Conservation (phyloP, 129 eudicot genomes). For the Lactuca sativa region DNA sequence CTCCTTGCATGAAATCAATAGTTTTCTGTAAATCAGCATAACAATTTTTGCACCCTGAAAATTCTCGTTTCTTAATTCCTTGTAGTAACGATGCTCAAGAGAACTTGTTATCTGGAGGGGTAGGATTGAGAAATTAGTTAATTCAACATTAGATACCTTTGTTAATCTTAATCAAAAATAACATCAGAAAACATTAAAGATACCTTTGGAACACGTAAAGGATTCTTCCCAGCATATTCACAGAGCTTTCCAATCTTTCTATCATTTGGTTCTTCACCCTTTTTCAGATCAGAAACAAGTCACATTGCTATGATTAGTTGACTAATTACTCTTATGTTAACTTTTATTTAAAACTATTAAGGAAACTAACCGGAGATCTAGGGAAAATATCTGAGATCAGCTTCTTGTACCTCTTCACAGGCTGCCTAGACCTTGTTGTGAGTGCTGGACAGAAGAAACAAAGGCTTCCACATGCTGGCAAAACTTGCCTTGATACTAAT, state of each 20-base stretch:
- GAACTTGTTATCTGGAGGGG: constrained; percentile 66
- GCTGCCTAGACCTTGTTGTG: constrained; percentile 93
- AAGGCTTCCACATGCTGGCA: constrained; percentile 82
- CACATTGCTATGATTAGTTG: not conserved
- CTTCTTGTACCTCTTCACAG: constrained; percentile 98
- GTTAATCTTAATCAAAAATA: constrained; percentile 6
- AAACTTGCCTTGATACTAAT: constrained; percentile 81
- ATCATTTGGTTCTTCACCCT: constrained; percentile 86
- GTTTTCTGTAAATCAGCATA: constrained; percentile 73
- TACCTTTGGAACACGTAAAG: constrained; percentile 98
- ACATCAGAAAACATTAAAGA: constrained; percentile 6
- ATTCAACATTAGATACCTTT: not conserved
- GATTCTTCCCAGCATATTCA: constrained; percentile 96
- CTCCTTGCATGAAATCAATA: constrained; percentile 78
- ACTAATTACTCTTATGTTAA: constrained; percentile 7
- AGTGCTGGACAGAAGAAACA: constrained; percentile 87
- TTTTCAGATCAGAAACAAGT: constrained; percentile 21
- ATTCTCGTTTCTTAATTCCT: constrained; percentile 84
- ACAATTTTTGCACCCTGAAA: constrained; percentile 64
- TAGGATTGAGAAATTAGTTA: constrained; percentile 21
- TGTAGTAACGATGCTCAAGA: constrained; percentile 89
- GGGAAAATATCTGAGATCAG: constrained; percentile 92
- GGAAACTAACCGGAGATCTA: constrained; percentile 61
- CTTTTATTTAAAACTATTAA: not conserved
- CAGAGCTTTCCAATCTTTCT: constrained; percentile 93